Percentiles rank a stretch among this genome's conserved stretches.
These are phyloP conservation scores for Psilocybe cubensis DNA, from an alignment of 768 basidiomycete species.

Conservation along the genomic window DNA sequence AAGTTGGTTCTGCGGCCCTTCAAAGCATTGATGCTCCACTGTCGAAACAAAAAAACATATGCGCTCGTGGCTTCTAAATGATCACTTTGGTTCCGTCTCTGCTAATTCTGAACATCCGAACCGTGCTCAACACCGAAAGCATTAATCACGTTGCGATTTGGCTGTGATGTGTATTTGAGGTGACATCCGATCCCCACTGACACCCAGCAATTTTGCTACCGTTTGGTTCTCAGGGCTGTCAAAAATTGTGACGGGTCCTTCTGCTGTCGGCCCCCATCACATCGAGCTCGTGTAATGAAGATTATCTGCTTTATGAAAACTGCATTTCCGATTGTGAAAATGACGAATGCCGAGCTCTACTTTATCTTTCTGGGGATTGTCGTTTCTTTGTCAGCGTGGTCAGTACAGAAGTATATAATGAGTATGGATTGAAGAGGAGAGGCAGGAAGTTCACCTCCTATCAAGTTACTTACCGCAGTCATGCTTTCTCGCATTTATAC, in stretches of 20 bases:
- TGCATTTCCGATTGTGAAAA: background rate
- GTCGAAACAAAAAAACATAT: background rate
- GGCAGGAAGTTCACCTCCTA: background rate
- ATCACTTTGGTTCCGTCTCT: background rate
- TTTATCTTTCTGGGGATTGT: constrained; percentile 1
- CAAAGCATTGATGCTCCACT: constrained; percentile 7
- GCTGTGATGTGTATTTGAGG: background rate
- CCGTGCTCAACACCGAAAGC: background rate
- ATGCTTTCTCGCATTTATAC: constrained; percentile 17
- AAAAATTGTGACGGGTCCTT: background rate
- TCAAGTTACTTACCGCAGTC: background rate
- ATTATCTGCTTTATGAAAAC: background rate
- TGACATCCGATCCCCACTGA: background rate
- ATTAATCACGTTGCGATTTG: background rate
- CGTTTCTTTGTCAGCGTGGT: background rate
- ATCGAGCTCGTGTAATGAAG: background rate
- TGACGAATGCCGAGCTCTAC: background rate
- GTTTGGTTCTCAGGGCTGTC: constrained; percentile 6
- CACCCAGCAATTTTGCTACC: background rate
- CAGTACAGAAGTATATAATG: constrained; percentile 7
- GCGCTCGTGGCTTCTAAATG: background rate
- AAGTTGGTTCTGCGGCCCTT: background rate
- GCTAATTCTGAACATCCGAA: background rate
- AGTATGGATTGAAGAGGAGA: background rate
- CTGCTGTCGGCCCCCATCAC: background rate